These are phyloP conservation scores for Rhizopus sp. DNA, from an alignment of 371 early-diverging fungal species.

Conservation along the genomic window DNA sequence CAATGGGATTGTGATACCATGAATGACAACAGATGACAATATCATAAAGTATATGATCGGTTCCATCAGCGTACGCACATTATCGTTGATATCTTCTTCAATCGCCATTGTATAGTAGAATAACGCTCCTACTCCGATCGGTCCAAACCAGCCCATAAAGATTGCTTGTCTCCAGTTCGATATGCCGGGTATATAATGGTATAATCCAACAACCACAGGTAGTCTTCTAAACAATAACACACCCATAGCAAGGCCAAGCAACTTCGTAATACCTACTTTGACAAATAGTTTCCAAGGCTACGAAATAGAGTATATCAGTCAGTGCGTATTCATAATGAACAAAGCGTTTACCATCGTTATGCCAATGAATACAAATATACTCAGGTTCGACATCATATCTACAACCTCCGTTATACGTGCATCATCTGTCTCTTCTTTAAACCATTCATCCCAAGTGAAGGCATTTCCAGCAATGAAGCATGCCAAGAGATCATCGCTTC, in stretches of 20 bases:
- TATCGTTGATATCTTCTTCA: constrained; percentile 20
- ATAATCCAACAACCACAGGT: constrained; percentile 68
- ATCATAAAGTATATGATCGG: constrained; percentile 73
- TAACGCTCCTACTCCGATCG: constrained; percentile 86
- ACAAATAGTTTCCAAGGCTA: constrained; percentile 71
- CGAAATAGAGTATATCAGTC: background rate
- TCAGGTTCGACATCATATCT: constrained; percentile 82
- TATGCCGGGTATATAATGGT: constrained; percentile 70
- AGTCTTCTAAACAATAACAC: constrained; percentile 82
- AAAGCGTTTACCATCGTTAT: constrained; percentile 54
- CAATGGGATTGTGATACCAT: constrained; percentile 76
- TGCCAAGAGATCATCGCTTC: constrained; percentile 87
- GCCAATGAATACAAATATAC: constrained; percentile 92
- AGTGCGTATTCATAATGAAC: background rate
- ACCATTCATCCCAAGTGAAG: constrained; percentile 90
- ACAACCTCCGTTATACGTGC: constrained; percentile 83
- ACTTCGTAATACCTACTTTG: constrained; percentile 49
- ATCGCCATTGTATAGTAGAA: constrained; percentile 69
- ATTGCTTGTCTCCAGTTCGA: constrained; percentile 72
- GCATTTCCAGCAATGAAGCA: constrained; percentile 88
- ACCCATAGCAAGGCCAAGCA: constrained; percentile 59
- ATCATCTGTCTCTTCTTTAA: constrained; percentile 77
- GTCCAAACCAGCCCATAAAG: constrained; percentile 96
- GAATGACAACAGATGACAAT: constrained; percentile 71
- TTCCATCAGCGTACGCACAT: constrained; percentile 38